These are phyloP conservation scores for Elsinoe batatas DNA, from an alignment of 2,329 filamentous ascomycete genomes.

Conservation along the genomic window DNA sequence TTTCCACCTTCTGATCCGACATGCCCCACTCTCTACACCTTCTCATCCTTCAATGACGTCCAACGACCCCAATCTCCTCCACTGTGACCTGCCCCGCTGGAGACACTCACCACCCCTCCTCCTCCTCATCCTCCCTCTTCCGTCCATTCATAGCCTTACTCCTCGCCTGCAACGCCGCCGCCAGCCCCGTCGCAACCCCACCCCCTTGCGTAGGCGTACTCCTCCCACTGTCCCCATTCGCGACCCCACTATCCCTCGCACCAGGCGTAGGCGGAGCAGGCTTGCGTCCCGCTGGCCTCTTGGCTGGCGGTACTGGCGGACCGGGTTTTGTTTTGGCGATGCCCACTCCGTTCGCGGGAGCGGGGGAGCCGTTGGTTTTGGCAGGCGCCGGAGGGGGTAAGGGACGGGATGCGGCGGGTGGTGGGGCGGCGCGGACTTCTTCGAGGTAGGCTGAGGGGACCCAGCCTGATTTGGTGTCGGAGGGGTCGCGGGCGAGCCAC, in stretches of 20 bases:
- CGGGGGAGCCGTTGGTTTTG: constrained; percentile 9
- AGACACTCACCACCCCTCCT: constrained; percentile 18
- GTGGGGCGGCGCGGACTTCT: constrained; percentile 52
- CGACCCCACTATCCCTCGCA: constrained; percentile 55
- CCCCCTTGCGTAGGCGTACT: constrained; percentile 28
- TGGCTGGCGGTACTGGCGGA: constrained; percentile 68
- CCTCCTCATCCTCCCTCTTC: constrained; percentile 28
- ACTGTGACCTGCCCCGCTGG: too few species aligned
- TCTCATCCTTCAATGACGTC: too few species aligned
- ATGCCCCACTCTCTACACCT: too few species aligned
- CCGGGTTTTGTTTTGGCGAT: constrained; percentile 53
- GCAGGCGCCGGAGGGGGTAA: constrained; percentile 53
- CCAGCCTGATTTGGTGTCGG: constrained; percentile 72
- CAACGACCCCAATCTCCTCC: too few species aligned
- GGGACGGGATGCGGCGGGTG: constrained; percentile 34
- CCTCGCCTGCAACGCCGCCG: constrained; percentile 40
- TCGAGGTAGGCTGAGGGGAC: constrained; percentile 89
- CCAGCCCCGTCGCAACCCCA: constrained; percentile 40
- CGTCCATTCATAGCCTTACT: constrained; percentile 40
- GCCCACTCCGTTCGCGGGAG: constrained; percentile 30
- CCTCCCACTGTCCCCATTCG: constrained; percentile 30
- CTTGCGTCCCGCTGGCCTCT: constrained; percentile 67
- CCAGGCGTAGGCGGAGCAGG: constrained; percentile 53
- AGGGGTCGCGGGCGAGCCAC: constrained; percentile 78
- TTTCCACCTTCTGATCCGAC: too few species aligned